These are phyloP conservation scores for Cladorrhinum sp. DNA, from an alignment of 2,329 filamentous ascomycete species.

Conservation along the genomic window DNA sequence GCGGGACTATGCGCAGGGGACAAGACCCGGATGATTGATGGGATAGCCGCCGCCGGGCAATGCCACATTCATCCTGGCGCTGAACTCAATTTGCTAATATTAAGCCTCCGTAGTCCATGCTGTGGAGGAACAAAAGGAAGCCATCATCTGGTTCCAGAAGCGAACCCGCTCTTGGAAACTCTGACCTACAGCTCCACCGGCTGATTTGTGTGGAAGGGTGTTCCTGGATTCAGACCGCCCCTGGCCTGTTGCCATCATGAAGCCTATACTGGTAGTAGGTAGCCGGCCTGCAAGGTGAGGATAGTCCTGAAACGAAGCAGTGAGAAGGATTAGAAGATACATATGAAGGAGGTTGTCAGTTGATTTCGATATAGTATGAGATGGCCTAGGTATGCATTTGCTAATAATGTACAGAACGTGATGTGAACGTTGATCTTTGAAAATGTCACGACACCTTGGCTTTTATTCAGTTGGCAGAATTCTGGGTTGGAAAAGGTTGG, in stretches of 20 bases:
- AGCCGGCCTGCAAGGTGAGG: too few species aligned
- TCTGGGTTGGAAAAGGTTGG: not conserved
- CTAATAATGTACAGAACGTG: too few species aligned
- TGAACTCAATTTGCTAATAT: not conserved
- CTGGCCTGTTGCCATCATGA: too few species aligned
- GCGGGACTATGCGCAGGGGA: not conserved
- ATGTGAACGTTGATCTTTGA: too few species aligned
- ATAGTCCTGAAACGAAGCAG: not conserved
- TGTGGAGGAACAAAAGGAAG: not conserved
- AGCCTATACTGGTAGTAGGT: too few species aligned
- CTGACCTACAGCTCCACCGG: not conserved
- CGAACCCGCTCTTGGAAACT: not conserved
- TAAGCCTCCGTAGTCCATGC: not conserved
- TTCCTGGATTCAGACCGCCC: not conserved
- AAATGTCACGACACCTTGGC: too few species aligned
- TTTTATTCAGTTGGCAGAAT: too few species aligned
- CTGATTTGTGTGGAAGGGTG: not conserved
- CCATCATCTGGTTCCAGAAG: not conserved
- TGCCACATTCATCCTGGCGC: not conserved
- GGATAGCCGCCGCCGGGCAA: not conserved
- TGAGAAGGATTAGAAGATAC: not conserved
- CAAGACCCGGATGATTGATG: not conserved
- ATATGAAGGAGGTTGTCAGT: too few species aligned
- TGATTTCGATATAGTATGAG: too few species aligned
- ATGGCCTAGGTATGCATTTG: too few species aligned